Evolutionary conservation across 1,284 basidiomycete species (phyloP).

Genomic region (Naganishia sp.): DNA sequence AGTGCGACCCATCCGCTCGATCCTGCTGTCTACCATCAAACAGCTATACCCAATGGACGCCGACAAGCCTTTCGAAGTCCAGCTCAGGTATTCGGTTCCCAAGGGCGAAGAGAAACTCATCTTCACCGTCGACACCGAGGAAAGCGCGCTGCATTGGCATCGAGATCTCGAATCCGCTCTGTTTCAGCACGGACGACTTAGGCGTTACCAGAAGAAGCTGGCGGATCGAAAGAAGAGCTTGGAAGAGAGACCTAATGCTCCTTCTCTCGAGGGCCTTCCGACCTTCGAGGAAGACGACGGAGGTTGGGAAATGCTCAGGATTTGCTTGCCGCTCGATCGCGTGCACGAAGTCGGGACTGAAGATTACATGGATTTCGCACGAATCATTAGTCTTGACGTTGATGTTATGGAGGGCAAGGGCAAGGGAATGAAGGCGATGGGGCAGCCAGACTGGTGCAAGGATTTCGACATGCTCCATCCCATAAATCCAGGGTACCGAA

Average conservation of each 20-base stretch:
- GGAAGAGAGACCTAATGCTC: slow-evolving; percentile 27
- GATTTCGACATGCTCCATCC: slow-evolving; percentile 27
- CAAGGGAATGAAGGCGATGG: background rate
- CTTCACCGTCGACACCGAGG: slow-evolving; percentile 63
- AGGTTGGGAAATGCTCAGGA: slow-evolving; percentile 58
- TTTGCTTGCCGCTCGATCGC: slow-evolving; percentile 62
- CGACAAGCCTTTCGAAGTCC: slow-evolving; percentile 56
- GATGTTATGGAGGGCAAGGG: slow-evolving; percentile 30
- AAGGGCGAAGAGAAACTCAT: slow-evolving; percentile 46
- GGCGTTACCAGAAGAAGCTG: slow-evolving; percentile 29
- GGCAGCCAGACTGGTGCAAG: background rate
- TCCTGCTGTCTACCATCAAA: slow-evolving; percentile 58
- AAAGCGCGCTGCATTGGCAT: slow-evolving; percentile 65
- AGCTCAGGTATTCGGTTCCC: slow-evolving; percentile 52
- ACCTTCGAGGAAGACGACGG: slow-evolving; percentile 43
- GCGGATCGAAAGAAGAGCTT: slow-evolving; percentile 17
- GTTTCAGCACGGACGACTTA: slow-evolving; percentile 45
- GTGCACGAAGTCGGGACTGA: slow-evolving; percentile 50
- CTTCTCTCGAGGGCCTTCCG: slow-evolving; percentile 18
- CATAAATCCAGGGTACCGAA: slow-evolving; percentile 25
- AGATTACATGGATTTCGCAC: slow-evolving; percentile 53
- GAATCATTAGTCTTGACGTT: slow-evolving; percentile 46
- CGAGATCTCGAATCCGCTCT: slow-evolving; percentile 58
- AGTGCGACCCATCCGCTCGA: slow-evolving; percentile 60
- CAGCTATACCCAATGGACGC: slow-evolving; percentile 57